Conservation (phyloP, 2,329 filamentous ascomycete genomes). For the Tetracladium maxilliforme region DNA sequence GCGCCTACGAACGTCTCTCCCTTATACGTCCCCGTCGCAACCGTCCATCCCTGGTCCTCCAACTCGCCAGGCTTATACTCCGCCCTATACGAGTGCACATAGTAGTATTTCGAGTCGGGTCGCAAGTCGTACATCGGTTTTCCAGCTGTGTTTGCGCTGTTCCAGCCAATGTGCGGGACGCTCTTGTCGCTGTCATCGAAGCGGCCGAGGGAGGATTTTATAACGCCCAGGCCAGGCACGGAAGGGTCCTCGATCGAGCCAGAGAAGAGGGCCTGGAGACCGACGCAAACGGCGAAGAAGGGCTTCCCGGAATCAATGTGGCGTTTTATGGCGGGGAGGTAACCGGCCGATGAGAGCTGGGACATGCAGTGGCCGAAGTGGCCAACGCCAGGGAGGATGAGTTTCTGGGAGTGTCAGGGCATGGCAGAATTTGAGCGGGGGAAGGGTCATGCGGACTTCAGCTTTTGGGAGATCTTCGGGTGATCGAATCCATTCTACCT, state of each 20-base stretch:
- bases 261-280: slow-evolving; percentile 78
- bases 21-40: slow-evolving; percentile 84
- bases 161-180: slow-evolving; percentile 99
- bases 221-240: slow-evolving; percentile 60
- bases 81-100: slow-evolving; percentile 88
- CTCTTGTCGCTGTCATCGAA: slow-evolving; percentile 71
- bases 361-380: slow-evolving; percentile 94
- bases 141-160: slow-evolving; percentile 57
- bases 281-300: slow-evolving; percentile 96
- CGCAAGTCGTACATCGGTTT: slow-evolving; percentile 63
- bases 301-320: slow-evolving; percentile 88
- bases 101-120: slow-evolving; percentile 89
- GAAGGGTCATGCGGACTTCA: slow-evolving; percentile 24
- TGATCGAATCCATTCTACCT: slow-evolving; percentile 79
- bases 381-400: slow-evolving; percentile 91
- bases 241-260: slow-evolving; percentile 66
- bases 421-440: too few species aligned
- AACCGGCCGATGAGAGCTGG: slow-evolving; percentile 70
- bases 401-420: slow-evolving; percentile 41
- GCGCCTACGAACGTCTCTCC: slow-evolving; percentile 84
- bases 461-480: slow-evolving; percentile 75
- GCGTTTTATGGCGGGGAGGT: slow-evolving; percentile 64
- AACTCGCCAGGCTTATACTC: slow-evolving; percentile 61
- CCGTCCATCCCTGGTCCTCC: slow-evolving; percentile 72
- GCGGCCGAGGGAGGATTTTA: slow-evolving; percentile 55